A percentile compares a stretch with the other conserved stretches of the same genome.
phyloP scores from a whole-genome alignment of 176 grass and related monocot genomes.

The Eleusine indica region DNA sequence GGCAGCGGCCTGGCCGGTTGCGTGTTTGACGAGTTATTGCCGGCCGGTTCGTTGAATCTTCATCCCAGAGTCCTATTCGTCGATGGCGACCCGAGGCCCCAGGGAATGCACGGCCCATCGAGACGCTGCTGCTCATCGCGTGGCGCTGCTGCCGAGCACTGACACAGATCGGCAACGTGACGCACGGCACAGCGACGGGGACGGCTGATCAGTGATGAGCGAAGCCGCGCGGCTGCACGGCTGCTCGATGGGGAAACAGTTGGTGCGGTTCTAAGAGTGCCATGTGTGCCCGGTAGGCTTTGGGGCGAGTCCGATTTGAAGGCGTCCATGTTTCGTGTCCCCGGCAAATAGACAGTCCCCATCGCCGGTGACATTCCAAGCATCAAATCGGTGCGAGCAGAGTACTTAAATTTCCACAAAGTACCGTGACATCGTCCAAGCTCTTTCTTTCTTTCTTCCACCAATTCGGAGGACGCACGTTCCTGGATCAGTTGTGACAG shows the following conservation, averaged over 20 bases:
- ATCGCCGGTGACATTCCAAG: slow-evolving; percentile 38
- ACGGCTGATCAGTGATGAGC: not conserved
- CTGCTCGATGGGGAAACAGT: not conserved
- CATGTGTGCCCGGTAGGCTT: not conserved
- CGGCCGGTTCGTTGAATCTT: slow-evolving; percentile 37
- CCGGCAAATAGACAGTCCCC: slow-evolving; percentile 42
- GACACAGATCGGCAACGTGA: not conserved
- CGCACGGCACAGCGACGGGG: not conserved
- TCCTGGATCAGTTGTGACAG: not conserved
- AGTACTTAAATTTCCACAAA: not conserved
- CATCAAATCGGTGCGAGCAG: not conserved
- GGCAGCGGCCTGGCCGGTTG: not conserved
- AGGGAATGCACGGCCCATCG: slow-evolving; percentile 5
- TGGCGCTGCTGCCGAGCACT: not conserved
- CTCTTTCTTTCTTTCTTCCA: not conserved
- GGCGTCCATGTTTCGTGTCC: not conserved
- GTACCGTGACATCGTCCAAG: not conserved
- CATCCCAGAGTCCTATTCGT: not conserved
- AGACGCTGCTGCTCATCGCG: not conserved
- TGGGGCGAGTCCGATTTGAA: slow-evolving; percentile 6
- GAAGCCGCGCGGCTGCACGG: not conserved
- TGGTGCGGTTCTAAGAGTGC: not conserved
- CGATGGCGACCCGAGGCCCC: slow-evolving; percentile 14
- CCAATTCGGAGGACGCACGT: not conserved
- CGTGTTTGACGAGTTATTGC: slow-evolving; percentile 31